Evolutionary conservation across 2,329 filamentous ascomycete species (phyloP), one percentile per base, ranked within the genome.

Genomic region (Fulvia fulva): DNA sequence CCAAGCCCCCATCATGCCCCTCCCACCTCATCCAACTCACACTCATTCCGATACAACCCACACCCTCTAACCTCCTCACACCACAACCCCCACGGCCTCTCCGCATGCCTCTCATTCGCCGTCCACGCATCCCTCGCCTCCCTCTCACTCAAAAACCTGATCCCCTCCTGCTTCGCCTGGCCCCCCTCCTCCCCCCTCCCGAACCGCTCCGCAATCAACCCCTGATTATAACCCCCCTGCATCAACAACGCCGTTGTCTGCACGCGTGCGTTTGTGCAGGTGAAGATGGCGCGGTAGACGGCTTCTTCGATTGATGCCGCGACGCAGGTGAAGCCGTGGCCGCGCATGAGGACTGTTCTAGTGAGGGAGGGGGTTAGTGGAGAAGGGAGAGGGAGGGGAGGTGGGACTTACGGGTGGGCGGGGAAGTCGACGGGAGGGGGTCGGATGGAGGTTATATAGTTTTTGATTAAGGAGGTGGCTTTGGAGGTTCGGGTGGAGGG

Each of bases 241-340:
- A 73, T 65, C 30, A 71, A 46, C 63, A 71, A 21, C 2, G 76
- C 75, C 1, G 69, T 68, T 1, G 72, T 77, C 58, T 79, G 77
- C 7, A 74, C 67, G 50, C 73, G 70, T 1, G 78, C 77, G 41
- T 73, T 73, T 3, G 62, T 59, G 53, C 65, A 68, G 1, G 76
- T 78, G 62, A 76, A 79, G 21, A 78, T 74, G 1, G 76, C 74
- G 54, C 77, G 74, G 59, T 74, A 78, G 0, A 80, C 77, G 0
- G 73, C 76, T 62, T 78, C 76, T 63, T 78, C 73, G 55, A 80
- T 75, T 8, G 71, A 70, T 2, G 68, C 65, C 0, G 75, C 77
- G 0, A 74, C 67, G 11, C 73, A 75, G 1, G 76, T 77, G 59
- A 80, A 79, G 23, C 78, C 78, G 59, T 80, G 77, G 1, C 74